phyloP scores from a whole-genome alignment of 257 asterid genomes.

The Schizonepeta tenuifolia region DNA sequence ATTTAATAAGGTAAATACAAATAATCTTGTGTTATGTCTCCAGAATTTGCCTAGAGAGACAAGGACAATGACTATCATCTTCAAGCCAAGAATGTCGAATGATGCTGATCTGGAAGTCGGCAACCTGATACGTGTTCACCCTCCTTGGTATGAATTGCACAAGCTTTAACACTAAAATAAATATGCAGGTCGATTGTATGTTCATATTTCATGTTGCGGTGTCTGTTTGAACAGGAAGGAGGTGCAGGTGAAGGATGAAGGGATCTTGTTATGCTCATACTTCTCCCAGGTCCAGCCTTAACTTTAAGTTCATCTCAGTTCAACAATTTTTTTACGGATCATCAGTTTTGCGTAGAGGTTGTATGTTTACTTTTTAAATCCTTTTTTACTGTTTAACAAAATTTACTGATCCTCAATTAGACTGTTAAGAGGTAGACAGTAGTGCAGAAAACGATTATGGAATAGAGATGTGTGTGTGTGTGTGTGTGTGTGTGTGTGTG shows the following conservation, averaged over 20 bases:
- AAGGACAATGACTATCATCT: slow-evolving; percentile 61
- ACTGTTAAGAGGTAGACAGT: too few relatives aligned
- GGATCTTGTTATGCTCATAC: slow-evolving; percentile 59
- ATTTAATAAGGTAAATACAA: slow-evolving; percentile 5
- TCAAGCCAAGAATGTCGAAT: slow-evolving; percentile 65
- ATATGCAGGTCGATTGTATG: neutral
- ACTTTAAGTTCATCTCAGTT: slow-evolving; percentile 5
- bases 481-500: neutral
- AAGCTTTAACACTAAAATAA: slow-evolving; percentile 9
- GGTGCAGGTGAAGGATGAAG: slow-evolving; percentile 52
- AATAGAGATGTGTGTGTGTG: neutral
- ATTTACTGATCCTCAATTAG: neutral
- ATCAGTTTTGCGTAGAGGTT: slow-evolving; percentile 14
- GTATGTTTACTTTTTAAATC: neutral
- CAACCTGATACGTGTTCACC: slow-evolving; percentile 57
- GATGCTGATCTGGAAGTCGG: slow-evolving; percentile 79
- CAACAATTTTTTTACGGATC: neutral
- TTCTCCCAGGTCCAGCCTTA: slow-evolving; percentile 50
- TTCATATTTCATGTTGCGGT: slow-evolving; percentile 4
- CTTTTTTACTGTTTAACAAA: neutral
- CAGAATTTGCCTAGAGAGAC: slow-evolving; percentile 52
- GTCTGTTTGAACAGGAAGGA: slow-evolving; percentile 71
- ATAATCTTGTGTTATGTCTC: slow-evolving; percentile 32
- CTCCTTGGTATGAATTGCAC: slow-evolving; percentile 72
- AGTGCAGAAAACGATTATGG: too few relatives aligned